Percentiles rank a stretch among this genome's conserved stretches.
These are phyloP conservation scores for Phytophthora podocarpi DNA, from an alignment of 352 stramenopile genomes.

Conservation along the genomic window DNA sequence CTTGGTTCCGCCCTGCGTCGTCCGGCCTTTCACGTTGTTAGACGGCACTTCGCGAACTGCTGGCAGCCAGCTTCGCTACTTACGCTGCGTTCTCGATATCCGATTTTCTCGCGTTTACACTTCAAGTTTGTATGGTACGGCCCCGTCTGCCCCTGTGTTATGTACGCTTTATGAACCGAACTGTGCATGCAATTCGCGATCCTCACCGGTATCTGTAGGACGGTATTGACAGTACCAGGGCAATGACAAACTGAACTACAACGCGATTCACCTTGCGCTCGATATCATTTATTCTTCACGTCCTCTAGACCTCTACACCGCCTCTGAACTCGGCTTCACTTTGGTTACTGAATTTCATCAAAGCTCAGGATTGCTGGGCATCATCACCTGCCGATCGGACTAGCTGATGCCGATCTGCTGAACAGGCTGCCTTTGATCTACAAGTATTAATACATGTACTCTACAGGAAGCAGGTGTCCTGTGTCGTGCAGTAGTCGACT, in stretches of 20 bases:
- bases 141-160: not conserved
- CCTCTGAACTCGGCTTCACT: too few relatives aligned
- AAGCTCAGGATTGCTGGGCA: too few relatives aligned
- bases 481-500: too few relatives aligned
- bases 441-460: too few relatives aligned
- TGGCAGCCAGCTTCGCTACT: slow-evolving; percentile 17
- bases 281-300: too few relatives aligned
- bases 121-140: slow-evolving; percentile 30
- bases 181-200: slow-evolving; percentile 18
- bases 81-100: slow-evolving; percentile 18
- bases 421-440: too few relatives aligned
- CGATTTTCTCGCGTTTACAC: slow-evolving; percentile 4
- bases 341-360: too few relatives aligned
- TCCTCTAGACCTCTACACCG: too few relatives aligned
- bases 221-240: not conserved
- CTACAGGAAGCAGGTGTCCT: too few relatives aligned
- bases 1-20: slow-evolving; percentile 12
- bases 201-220: not conserved
- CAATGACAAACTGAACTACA: not conserved
- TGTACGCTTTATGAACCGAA: slow-evolving; percentile 16
- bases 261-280: too few relatives aligned
- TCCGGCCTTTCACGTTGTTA: slow-evolving; percentile 34
- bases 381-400: too few relatives aligned
- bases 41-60: slow-evolving; percentile 23
- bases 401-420: too few relatives aligned